Evolutionary conservation across 176 grass and related monocot genomes (phyloP).

Genomic region (Rhynchospora tenuis): DNA sequence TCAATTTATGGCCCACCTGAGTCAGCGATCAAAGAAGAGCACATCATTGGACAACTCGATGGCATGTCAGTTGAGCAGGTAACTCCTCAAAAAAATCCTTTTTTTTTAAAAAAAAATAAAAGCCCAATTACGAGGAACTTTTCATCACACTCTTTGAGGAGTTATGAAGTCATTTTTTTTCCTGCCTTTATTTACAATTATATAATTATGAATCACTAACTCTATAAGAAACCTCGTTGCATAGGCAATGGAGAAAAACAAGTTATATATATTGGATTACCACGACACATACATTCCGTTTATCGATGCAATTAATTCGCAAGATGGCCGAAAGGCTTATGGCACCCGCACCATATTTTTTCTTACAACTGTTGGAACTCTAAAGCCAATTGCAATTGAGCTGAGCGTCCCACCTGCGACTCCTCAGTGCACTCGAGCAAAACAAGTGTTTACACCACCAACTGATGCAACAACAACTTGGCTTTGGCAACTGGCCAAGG

Average conservation of each 20-base stretch:
- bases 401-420: constrained; percentile 53
- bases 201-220: no score
- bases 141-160: no score
- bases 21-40: constrained; percentile 83
- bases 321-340: constrained; percentile 77
- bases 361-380: constrained; percentile 42
- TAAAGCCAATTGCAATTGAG: constrained; percentile 84
- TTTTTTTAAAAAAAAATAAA: no score
- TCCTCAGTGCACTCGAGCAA: constrained; percentile 41
- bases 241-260: constrained; percentile 39
- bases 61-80: constrained; percentile 68
- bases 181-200: no score
- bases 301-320: constrained; percentile 65
- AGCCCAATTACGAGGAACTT: no score
- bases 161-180: no score
- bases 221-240: background rate
- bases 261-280: constrained; percentile 39
- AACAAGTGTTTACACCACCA: constrained; percentile 72
- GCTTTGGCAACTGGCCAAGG: constrained; percentile 92
- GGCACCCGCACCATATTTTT: constrained; percentile 79
- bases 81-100: background rate
- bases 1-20: constrained; percentile 36
- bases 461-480: constrained; percentile 68
- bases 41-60: constrained; percentile 58
- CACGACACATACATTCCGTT: background rate